Base-by-base conservation (phyloP, 768 basidiomycete genomes). In the Rubroboletus satanas region DNA sequence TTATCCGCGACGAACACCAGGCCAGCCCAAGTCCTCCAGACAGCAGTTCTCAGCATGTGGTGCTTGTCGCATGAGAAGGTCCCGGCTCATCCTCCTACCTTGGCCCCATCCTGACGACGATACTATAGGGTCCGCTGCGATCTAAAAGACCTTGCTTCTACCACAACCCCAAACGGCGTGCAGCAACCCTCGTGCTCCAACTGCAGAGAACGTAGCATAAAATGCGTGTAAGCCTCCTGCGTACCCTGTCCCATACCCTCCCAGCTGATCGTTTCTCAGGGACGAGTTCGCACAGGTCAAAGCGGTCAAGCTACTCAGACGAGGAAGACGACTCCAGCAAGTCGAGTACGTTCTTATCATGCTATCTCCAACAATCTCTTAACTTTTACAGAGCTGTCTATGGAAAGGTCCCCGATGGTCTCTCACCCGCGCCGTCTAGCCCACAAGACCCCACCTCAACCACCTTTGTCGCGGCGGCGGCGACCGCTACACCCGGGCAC, bases 41-140 rank as follows among this genome's bases (percentile, higher is more conserved):
- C 86, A 89, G 63, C 90, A 96, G 62, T 92, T 91, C 72, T 90
- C 88, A n/a, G 93, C 93, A 8, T 96, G 94, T 68, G 92, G 92
- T 54, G 91, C 92, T 31, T 97, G 94, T 71, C 84, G 92, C 56
- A 90, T 90, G 84, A 74, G 94, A 68, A 82, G 94, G 87, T 88
- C 49, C 37, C 73, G 60, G 36, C 45, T 46, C 50, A 37, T 51
- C 44, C 35, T 35, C 52, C 21, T 26, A 31, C 45, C 41, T 31
- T 56, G 6, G 6, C n/a, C 23, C n/a, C 17, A 17, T 17, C 12
- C 43, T 64, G 12, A 66, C 11, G 0, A 7, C 4, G 4, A 21
- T 31, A 4, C 47, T 45, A 28, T 64, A 93, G 91, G 68, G 94
- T 97, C 21, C 90, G 91, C 51, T 97, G 93, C 67, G 93, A 96